Evolutionary conservation across 2,329 filamentous ascomycete genomes (phyloP), one percentile per base, ranked within the genome.

Genomic region (Penicillium verrucosum): DNA sequence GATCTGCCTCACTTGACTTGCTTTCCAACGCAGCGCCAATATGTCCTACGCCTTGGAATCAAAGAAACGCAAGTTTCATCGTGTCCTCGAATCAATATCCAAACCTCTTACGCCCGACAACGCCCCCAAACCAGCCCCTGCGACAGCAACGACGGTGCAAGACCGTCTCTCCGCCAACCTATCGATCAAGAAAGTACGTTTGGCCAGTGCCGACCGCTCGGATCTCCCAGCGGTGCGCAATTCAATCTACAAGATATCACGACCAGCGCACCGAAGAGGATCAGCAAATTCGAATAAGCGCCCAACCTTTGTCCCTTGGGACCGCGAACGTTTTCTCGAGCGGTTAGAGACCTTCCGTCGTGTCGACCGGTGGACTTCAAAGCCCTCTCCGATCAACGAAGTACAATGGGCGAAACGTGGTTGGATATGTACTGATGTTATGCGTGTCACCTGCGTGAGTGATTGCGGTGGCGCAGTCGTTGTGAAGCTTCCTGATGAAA

Each of bases 371-470:
- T 99, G 93, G 93, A 89, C 89, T n/a, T 89, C 90, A 0, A 97
- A 97, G 72, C 92, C 94, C 0, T 85, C 92, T 51, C 81, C 81
- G 34, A 87, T 97, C 65, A 91, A 86, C 69, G 94, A 97, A 75
- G 86, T 97, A 8, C 89, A 92, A 72, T 99, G 94, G 94, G 92
- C 92, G 0, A 96, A 93, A 78, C 81, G 89, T 57, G 93, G 93
- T 0, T 99, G 94, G 93, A 81, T 88, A 4, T 97, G 93, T 67
- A 85, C 89, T 44, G 88, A 88, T 65, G 86, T 86, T 62, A 92
- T 96, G 74, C 89, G 89, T 4, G 90, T 97, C 16, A 85, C 86
- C 18, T 99, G 94, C 71, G 81, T 80, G 41, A 87, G 89, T 40
- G 85, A 92, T 2, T 99, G 94, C 69, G 88, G 88, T 69, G 88